These are phyloP conservation scores for Citrus mangshanensis DNA, from an alignment of 345 rosid genomes.

Conservation along the genomic window DNA sequence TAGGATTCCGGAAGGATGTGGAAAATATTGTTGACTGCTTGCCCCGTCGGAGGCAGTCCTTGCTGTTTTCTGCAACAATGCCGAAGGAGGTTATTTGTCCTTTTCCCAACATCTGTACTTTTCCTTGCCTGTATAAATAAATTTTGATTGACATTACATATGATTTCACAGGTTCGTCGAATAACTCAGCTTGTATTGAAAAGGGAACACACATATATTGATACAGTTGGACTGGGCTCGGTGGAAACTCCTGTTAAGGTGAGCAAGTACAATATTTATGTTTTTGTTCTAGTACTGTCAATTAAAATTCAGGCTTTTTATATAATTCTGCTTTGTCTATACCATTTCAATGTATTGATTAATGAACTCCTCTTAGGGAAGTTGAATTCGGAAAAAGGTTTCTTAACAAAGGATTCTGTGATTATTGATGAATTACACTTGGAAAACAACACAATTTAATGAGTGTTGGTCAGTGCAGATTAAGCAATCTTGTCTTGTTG, in stretches of 20 bases:
- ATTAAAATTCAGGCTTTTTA: background rate
- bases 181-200: slow-evolving; percentile 89
- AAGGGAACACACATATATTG: slow-evolving; percentile 73
- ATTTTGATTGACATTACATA: background rate
- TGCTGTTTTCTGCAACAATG: slow-evolving; percentile 87
- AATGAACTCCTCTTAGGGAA: background rate
- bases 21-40: slow-evolving; percentile 87
- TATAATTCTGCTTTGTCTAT: background rate
- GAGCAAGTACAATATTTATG: background rate
- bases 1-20: slow-evolving; percentile 93
- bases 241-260: slow-evolving; percentile 91
- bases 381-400: background rate
- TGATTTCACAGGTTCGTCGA: slow-evolving; percentile 69
- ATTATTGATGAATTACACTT: slow-evolving; percentile 8
- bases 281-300: background rate
- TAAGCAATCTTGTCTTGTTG: slow-evolving; percentile 64
- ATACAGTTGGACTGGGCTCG: slow-evolving; percentile 69
- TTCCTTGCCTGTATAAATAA: slow-evolving; percentile 2
- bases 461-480: slow-evolving; percentile 44
- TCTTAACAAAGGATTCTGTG: slow-evolving; percentile 1
- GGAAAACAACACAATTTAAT: slow-evolving; percentile 8
- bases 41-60: slow-evolving; percentile 82
- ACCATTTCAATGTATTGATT: background rate
- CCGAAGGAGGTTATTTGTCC: slow-evolving; percentile 72
- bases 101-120: slow-evolving; percentile 7